phyloP scores from a whole-genome alignment of 495 filamentous ascomycete genomes.

The Penicillium waksmanii region DNA sequence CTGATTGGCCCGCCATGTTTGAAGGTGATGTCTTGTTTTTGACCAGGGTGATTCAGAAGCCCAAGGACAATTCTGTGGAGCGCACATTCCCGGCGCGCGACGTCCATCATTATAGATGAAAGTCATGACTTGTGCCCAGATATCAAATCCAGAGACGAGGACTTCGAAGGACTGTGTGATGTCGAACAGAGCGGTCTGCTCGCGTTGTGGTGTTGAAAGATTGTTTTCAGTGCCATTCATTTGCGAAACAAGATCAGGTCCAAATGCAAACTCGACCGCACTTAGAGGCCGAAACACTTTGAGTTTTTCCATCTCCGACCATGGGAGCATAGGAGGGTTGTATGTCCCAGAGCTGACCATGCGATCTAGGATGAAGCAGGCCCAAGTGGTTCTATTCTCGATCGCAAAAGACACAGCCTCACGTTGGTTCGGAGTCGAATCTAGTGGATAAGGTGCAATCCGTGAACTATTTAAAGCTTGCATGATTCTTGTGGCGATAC shows the following conservation, averaged over 20 bases:
- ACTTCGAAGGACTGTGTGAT: constrained; percentile 28
- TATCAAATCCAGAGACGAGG: constrained; percentile 28
- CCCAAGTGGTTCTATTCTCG: constrained; percentile 75
- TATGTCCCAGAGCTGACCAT: constrained; percentile 89
- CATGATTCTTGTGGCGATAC: constrained; percentile 27
- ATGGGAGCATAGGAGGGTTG: constrained; percentile 53
- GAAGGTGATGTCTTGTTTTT: constrained; percentile 16
- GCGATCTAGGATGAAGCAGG: constrained; percentile 86
- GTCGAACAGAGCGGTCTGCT: constrained; percentile 17
- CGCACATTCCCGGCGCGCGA: constrained; percentile 29
- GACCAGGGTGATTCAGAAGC: constrained; percentile 25
- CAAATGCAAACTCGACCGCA: constrained; percentile 28
- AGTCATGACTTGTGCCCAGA: constrained; percentile 32
- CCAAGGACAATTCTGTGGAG: constrained; percentile 28
- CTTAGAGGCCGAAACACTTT: constrained; percentile 21
- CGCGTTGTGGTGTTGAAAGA: constrained; percentile 11
- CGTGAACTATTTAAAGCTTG: constrained; percentile 25
- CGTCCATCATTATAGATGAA: constrained; percentile 30
- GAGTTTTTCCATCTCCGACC: constrained; percentile 25
- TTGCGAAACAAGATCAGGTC: constrained; percentile 15
- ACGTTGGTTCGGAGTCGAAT: constrained; percentile 7
- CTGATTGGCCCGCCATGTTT: constrained; percentile 26
- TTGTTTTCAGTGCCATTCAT: constrained; percentile 16
- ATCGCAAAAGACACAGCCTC: constrained; percentile 20
- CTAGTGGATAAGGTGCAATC: constrained; percentile 23